phyloP scores from a whole-genome alignment of 2,329 filamentous ascomycete species.

The Talaromyces sp. region DNA sequence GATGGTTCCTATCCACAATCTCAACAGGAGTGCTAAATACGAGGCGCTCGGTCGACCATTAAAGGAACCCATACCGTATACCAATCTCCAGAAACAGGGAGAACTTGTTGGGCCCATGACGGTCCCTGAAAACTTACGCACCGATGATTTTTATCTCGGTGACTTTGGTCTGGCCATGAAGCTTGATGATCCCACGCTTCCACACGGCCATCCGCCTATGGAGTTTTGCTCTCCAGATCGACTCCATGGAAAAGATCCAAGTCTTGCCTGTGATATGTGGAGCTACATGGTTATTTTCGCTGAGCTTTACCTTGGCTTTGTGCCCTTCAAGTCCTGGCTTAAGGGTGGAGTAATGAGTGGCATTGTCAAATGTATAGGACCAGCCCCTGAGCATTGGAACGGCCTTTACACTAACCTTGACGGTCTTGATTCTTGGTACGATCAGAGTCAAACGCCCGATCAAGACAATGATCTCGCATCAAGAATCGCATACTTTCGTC shows the following conservation, averaged over 20 bases:
- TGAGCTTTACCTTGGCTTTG: conserved; percentile 19
- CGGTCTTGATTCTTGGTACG: conserved; percentile 24
- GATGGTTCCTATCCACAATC: conserved; percentile 18
- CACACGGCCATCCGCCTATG: conserved; percentile 14
- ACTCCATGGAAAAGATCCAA: conserved; percentile 21
- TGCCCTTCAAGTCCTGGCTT: conserved; percentile 16
- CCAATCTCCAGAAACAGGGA: conserved; percentile 20
- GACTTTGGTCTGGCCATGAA: conserved; percentile 26
- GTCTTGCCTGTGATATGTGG: conserved; percentile 26
- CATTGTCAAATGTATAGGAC: conserved; percentile 20
- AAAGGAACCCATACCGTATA: conserved; percentile 20
- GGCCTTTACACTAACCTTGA: conserved; percentile 14
- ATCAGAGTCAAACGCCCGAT: conserved; percentile 15
- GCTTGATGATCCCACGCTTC: conserved; percentile 14
- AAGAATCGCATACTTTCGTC: background rate
- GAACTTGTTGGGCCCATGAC: conserved; percentile 20
- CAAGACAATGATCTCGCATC: background rate
- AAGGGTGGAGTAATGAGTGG: conserved; percentile 17
- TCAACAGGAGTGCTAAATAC: conserved; percentile 21
- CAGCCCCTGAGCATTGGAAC: conserved; percentile 23
- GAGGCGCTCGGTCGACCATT: conserved; percentile 21
- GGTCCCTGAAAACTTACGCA: conserved; percentile 19
- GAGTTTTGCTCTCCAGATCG: conserved; percentile 24
- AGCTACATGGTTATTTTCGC: conserved; percentile 27
- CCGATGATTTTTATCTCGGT: conserved; percentile 24